Evolutionary conservation across 2,329 filamentous ascomycete genomes (phyloP), one percentile per base, ranked within the genome.

Genomic region (Aspergillus costaricaensis): DNA sequence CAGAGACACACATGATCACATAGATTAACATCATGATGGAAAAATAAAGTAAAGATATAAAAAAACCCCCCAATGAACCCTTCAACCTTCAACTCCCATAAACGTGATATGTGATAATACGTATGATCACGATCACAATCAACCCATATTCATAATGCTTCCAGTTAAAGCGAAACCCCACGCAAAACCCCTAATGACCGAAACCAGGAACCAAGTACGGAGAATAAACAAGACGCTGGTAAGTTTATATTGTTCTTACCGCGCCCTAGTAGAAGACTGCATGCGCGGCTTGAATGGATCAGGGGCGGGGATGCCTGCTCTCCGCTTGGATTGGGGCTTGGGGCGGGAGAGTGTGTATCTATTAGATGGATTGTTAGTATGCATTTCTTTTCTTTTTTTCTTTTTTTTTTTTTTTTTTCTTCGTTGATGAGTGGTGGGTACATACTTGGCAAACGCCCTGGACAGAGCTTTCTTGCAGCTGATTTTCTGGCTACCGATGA

Each of bases 401-500:
- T n/a, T n/a, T n/a, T n/a, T n/a, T n/a, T n/a, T n/a, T n/a, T n/a
- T n/a, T n/a, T n/a, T n/a, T n/a, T n/a, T n/a, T n/a, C n/a, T n/a
- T 8, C 2, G 1, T 27, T 27, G 25, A 27, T 27, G 6, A 27
- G 2, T 27, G 81, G 54, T 88, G 76, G 1, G 5, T 14, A 89
- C 91, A 74, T 98, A 99, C 82, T 99, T 99, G 71, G 95, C 92
- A 81, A 99, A 99, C 4, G 95, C 92, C 61, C 95, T 85, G 0
- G 92, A 91, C 48, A 99, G 84, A 15, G 95, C 92, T 83, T 96
- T 97, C 85, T 98, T 99, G 80, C 91, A 95, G 80, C 91, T 96
- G 70, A 98, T 87, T 82, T 99, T 99, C 76, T 99, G 95, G 70
- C 91, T 96, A 62, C 91, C 91, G 47, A 99, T 91, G 72, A 99